Conservation (phyloP, 441 rosid species). For the Populus hybrid region DNA sequence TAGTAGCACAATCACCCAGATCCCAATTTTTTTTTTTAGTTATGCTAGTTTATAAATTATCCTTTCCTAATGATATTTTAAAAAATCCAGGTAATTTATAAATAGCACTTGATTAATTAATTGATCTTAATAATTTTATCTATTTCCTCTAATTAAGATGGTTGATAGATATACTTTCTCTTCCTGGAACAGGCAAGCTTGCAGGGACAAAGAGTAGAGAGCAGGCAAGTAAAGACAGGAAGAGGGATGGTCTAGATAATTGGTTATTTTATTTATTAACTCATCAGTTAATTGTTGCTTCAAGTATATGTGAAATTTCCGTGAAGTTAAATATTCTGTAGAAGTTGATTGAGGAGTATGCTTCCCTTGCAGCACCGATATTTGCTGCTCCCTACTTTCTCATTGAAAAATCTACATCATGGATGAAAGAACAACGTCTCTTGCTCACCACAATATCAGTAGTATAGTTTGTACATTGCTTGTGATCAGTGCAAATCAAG, state of each 20-base stretch:
- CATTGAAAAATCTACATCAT: background rate
- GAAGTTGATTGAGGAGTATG: background rate
- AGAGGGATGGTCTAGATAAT: background rate
- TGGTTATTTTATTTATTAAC: background rate
- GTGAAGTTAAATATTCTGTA: background rate
- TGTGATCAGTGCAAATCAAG: background rate
- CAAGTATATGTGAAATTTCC: background rate
- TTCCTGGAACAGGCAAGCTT: background rate
- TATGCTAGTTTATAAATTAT: too few species aligned
- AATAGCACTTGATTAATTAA: too few species aligned
- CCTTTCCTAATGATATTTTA: too few species aligned
- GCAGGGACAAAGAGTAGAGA: background rate
- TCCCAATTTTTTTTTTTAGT: background rate
- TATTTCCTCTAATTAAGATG: too few species aligned
- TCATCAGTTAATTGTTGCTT: background rate
- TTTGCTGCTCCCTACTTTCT: background rate
- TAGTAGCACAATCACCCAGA: background rate
- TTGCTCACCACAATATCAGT: background rate
- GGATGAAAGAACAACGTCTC: background rate
- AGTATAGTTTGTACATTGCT: background rate
- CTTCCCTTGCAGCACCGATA: background rate
- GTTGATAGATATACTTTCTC: too few species aligned
- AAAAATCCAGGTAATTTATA: too few species aligned
- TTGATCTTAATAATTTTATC: too few species aligned
- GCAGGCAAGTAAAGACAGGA: background rate